Evolutionary conservation across 768 basidiomycete genomes (phyloP), one percentile per base, ranked within the genome.

Genomic region (Naematelia encephala): DNA sequence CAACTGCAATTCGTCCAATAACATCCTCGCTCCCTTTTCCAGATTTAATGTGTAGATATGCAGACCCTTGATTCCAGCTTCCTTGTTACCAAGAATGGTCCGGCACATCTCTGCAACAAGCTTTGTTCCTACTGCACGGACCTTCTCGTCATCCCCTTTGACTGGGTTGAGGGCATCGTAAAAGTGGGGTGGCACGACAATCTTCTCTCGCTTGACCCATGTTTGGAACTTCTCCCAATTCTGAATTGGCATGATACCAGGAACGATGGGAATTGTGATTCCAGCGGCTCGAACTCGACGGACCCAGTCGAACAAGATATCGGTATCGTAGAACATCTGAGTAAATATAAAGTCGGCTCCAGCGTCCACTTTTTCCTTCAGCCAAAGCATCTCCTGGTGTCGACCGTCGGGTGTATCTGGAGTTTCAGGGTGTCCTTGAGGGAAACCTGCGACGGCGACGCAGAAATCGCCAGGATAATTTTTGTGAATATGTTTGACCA

Each of bases 21-120:
- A 81, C 90, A 98, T 90, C 76, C 89, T 88, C 5, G 93, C 92
- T 12, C 90, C 96, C 75, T 86, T 92, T 78, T 94, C 91, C 52
- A 98, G 80, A 76, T 97, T 98, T 89, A 97, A 90, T 58, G 94
- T 98, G 77, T 98, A 94, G 78, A 94, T 91, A 76, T 96, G 91
- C 56, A 98, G 79, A 4, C 93, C 94, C 46, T 84, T 84, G 66
- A 99, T 89, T 13, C 87, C 92, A 47, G 92, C 80, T 59, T 85
- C 83, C 19, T 70, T 51, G 44, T 85, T 90, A 3, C 82, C 81
- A 58, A 99, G 80, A 68, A 99, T 94, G 68, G 82, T 82, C 59
- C 87, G 82, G 76, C 94, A 98, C 88, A 99, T 89, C 23, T 92
- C 88, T 23, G 89, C 92, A 16, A 99, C 92, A 23, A 97, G 82